Evolutionary conservation across 768 basidiomycete species (phyloP), one percentile per base, ranked within the genome.

Genomic region (Collybia mongolica): DNA sequence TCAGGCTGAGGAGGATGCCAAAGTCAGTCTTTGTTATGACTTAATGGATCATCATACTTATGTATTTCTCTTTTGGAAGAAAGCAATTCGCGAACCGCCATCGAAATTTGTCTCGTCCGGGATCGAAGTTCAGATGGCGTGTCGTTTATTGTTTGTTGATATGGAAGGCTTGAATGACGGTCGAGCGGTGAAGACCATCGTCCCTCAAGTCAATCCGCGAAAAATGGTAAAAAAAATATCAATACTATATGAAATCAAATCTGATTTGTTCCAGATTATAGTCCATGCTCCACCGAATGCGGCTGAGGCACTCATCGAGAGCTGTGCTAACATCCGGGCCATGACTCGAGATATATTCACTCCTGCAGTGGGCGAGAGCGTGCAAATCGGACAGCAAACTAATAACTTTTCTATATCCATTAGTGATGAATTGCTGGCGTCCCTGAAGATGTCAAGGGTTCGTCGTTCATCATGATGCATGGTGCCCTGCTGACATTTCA

Each of bases 141-240:
- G 96, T 59, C 83, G 88, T 4, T 70, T 98, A 23, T 80, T 94
- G 40, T 98, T 90, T 60, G 84, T 98, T 40, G 96, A 99, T 62
- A 85, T 98, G 82, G 97, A 98, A 61, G 97, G 97, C 24, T 71
- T 96, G 46, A 95, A 95, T 59, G 97, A 99, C 60, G 96, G 96
- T 1, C 90, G 96, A 53, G 94, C 97, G 0, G 86, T 97, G 53
- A 98, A 98, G 68, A 94, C 90, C 0, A 97, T 99, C 55, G 86
- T 98, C 4, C 92, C 96, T 2, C 92, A 97, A 72, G 84, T 99
- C 53, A 94, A 96, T 61, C 97, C 97, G 24, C 80, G 97, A 17
- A 95, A 94, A 75, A 85, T 98, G 83, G 96, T 94, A 48, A 39
- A 75, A 69, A 1, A 9, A 6, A 22, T 24, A 5, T 50, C 23